Conservation (phyloP, 2,329 filamentous ascomycete genomes). For the Aspergillus sp. region DNA sequence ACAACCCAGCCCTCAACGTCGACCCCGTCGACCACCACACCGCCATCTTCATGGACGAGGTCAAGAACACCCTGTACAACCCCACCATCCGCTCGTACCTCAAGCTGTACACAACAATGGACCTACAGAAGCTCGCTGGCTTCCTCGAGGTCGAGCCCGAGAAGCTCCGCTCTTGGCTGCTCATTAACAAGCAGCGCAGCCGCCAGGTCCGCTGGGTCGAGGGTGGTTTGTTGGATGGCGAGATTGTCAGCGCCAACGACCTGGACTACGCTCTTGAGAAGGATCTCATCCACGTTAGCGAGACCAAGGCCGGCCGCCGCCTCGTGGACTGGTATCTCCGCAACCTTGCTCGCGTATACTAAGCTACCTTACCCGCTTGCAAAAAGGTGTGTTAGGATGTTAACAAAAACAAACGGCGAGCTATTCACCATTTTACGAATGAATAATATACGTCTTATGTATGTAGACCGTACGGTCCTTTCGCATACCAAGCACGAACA, state of each 20-base stretch:
- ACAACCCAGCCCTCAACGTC: constrained; percentile 92
- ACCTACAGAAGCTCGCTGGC: constrained; percentile 93
- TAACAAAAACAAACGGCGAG: background rate
- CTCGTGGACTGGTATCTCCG: constrained; percentile 98
- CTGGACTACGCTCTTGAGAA: constrained; percentile 96
- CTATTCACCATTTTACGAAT: background rate
- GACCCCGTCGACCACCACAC: constrained; percentile 98
- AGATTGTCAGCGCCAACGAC: constrained; percentile 89
- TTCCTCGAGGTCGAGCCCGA: constrained; percentile 98
- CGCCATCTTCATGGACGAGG: constrained; percentile 98
- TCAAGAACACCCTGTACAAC: constrained; percentile 98
- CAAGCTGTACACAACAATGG: constrained; percentile 99
- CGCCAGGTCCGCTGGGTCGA: constrained; percentile 94
- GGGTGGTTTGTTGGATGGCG: constrained; percentile 85
- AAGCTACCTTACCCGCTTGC: constrained; percentile 31
- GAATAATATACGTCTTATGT: background rate
- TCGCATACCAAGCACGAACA: background rate
- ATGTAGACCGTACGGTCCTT: background rate
- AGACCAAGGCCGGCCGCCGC: constrained; percentile 96
- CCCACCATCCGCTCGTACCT: constrained; percentile 98
- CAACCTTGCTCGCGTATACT: constrained; percentile 94
- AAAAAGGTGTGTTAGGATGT: background rate
- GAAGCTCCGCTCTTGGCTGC: constrained; percentile 86
- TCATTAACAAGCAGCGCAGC: constrained; percentile 98
- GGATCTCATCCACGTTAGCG: constrained; percentile 96